Conservation (phyloP, 352 stramenopile species). For the Phytophthora palmivora region DNA sequence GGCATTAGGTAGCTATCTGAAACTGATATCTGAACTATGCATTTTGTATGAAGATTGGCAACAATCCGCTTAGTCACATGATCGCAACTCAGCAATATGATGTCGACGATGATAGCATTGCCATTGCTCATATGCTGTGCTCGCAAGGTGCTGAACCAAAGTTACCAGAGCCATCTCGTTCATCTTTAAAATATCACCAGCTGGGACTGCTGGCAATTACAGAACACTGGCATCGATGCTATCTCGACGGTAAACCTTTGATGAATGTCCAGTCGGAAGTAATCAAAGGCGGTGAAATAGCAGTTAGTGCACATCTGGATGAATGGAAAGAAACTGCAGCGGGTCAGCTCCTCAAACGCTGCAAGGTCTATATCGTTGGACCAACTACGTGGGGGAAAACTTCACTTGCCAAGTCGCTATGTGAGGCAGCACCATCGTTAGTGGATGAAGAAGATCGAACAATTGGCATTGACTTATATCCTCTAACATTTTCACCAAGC, state of each 20-base stretch:
- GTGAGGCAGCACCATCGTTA: not conserved
- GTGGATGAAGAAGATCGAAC: constrained; percentile 7
- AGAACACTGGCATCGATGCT: too few relatives aligned
- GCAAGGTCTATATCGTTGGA: constrained; percentile 18
- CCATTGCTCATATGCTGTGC: too few relatives aligned
- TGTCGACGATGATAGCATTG: too few relatives aligned
- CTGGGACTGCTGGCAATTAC: too few relatives aligned
- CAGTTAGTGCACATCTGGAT: constrained; percentile 3
- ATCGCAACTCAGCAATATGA: too few relatives aligned
- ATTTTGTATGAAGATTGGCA: too few relatives aligned
- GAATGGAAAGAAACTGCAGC: constrained; percentile 5
- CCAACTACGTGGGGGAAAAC: constrained; percentile 25
- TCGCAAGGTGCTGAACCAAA: too few relatives aligned
- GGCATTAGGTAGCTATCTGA: too few relatives aligned
- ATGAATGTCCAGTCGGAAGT: constrained; percentile 4
- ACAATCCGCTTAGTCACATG: too few relatives aligned
- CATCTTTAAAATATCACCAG: too few relatives aligned
- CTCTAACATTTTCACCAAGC: not conserved
- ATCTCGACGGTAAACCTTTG: not conserved
- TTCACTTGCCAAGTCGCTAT: constrained; percentile 15
- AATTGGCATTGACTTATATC: constrained; percentile 14
- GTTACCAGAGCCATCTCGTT: too few relatives aligned
- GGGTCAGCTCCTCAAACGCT: constrained; percentile 1
- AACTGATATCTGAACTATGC: too few relatives aligned
- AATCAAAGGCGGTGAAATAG: constrained; percentile 1